Evolutionary conservation across 768 basidiomycete genomes (phyloP).

Genomic region (Naganishia kalamii): DNA sequence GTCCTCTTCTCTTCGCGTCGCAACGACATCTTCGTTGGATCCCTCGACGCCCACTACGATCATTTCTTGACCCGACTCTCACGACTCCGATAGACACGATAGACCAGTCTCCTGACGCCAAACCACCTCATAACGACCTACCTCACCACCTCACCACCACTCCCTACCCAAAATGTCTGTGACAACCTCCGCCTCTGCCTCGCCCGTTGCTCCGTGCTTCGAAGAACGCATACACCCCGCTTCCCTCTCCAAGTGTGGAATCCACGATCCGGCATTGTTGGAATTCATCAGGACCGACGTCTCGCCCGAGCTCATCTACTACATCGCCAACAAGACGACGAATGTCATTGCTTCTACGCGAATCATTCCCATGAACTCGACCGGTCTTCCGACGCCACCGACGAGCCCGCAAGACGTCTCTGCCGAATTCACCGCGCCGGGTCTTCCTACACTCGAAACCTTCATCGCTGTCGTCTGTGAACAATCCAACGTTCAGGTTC

Average conservation of each 20-base stretch:
- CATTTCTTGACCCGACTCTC: neutral
- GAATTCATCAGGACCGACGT: slow-evolving; percentile 71
- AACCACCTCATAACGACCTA: slow-evolving; percentile 5
- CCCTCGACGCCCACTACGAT: neutral
- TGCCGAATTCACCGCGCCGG: slow-evolving; percentile 48
- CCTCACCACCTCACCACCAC: neutral
- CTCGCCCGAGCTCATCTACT: slow-evolving; percentile 72
- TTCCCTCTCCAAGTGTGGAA: slow-evolving; percentile 40
- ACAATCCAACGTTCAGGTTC: slow-evolving; percentile 78
- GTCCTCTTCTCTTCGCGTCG: neutral
- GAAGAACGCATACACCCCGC: slow-evolving; percentile 45
- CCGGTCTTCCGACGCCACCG: slow-evolving; percentile 61
- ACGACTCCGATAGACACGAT: slow-evolving; percentile 1
- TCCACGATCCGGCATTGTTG: slow-evolving; percentile 75
- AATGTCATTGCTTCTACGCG: slow-evolving; percentile 59
- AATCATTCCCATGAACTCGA: slow-evolving; percentile 39
- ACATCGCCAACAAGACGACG: slow-evolving; percentile 71
- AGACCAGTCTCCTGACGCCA: neutral
- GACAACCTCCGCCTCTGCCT: neutral
- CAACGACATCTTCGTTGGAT: neutral
- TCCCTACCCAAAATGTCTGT: slow-evolving; percentile 8
- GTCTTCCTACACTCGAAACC: slow-evolving; percentile 66
- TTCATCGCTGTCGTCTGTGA: slow-evolving; percentile 80
- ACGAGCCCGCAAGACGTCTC: slow-evolving; percentile 50
- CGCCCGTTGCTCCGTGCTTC: slow-evolving; percentile 25